A percentile compares a stretch with the other conserved stretches of the same genome.
Evolutionary conservation across 2,329 filamentous ascomycete species (phyloP).

Genomic region (Diaporthe nobilis): DNA sequence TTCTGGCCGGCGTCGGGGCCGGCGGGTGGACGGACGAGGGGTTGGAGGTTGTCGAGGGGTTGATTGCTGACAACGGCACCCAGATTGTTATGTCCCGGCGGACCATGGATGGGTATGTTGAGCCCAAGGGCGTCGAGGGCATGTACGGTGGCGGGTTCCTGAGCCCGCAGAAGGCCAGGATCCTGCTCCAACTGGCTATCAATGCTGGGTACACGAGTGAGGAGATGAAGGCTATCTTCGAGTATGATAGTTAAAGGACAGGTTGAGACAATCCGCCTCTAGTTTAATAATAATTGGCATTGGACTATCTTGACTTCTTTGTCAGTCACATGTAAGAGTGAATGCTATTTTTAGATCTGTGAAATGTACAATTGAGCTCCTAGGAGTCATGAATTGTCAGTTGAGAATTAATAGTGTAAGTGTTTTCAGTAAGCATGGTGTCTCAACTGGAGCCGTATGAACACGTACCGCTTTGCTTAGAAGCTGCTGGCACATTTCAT

Average conservation of each 20-base stretch:
- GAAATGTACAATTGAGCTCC: too few species aligned
- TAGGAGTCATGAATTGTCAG: too few species aligned
- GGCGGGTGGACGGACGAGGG: constrained; percentile 62
- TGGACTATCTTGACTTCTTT: not conserved
- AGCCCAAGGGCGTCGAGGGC: constrained; percentile 47
- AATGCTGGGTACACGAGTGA: constrained; percentile 45
- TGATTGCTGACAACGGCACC: constrained; percentile 60
- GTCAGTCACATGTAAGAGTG: too few species aligned
- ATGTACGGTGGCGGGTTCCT: constrained; percentile 64
- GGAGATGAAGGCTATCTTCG: constrained; percentile 34
- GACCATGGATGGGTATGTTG: constrained; percentile 67
- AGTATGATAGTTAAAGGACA: constrained; percentile 22
- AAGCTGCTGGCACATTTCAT: too few species aligned
- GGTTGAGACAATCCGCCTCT: not conserved
- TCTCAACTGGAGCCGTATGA: too few species aligned
- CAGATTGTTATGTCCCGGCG: constrained; percentile 67
- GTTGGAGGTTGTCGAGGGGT: constrained; percentile 55
- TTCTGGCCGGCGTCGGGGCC: constrained; percentile 69
- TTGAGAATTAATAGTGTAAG: too few species aligned
- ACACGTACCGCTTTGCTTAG: too few species aligned
- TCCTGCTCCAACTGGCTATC: constrained; percentile 62
- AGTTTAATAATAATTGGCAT: not conserved
- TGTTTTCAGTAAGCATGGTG: too few species aligned
- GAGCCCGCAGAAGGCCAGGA: constrained; percentile 69
- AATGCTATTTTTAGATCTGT: not conserved